Conservation (phyloP, 2,329 filamentous ascomycete genomes). For the Trichoderma lentiforme region DNA sequence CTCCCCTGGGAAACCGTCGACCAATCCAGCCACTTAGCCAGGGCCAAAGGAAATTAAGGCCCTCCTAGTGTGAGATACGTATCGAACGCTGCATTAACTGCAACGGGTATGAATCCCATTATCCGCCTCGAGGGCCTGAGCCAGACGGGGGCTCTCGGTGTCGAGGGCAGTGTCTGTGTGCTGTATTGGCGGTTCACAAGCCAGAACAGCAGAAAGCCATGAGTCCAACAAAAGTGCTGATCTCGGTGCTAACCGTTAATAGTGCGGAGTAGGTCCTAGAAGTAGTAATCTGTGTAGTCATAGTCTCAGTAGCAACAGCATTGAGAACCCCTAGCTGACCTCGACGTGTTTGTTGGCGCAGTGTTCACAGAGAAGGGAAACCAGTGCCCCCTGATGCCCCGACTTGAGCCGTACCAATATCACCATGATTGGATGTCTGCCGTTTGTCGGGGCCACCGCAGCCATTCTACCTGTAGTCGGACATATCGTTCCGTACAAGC, state of each 20-base stretch:
- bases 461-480: background rate
- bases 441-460: background rate
- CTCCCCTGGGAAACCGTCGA: constrained; percentile 20
- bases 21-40: constrained; percentile 16
- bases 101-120: constrained; percentile 2
- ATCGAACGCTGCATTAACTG: constrained; percentile 14
- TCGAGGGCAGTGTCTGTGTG: background rate
- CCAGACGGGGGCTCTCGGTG: background rate
- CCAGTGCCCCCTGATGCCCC: background rate
- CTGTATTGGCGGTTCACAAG: background rate
- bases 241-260: background rate
- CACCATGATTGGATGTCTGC: background rate
- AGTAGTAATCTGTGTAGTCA: background rate
- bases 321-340: background rate
- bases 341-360: background rate
- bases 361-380: background rate
- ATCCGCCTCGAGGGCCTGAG: background rate
- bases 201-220: background rate
- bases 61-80: constrained; percentile 8
- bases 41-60: constrained; percentile 20
- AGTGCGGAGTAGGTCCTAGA: background rate
- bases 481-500: background rate
- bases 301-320: background rate
- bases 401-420: background rate
- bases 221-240: background rate